Evolutionary conservation across 305 asterid genomes (phyloP).

Genomic region (Andrographis paniculata): DNA sequence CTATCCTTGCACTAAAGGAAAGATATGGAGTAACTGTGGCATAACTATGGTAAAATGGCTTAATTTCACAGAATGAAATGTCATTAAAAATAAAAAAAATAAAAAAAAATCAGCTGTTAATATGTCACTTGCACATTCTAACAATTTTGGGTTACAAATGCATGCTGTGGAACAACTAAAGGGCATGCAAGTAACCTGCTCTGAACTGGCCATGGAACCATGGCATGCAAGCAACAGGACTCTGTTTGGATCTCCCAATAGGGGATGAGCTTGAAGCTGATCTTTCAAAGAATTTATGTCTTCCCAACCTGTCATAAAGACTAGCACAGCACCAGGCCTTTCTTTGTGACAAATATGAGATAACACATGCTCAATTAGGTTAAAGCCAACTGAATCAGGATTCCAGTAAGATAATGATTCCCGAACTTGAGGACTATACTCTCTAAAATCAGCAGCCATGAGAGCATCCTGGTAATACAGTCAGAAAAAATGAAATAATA

Average conservation of each 20-base stretch:
- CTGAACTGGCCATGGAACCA: slow-evolving; percentile 97
- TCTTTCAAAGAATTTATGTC: slow-evolving; percentile 92
- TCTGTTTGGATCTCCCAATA: slow-evolving; percentile 81
- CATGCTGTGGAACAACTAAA: slow-evolving; percentile 6
- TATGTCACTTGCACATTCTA: too few relatives aligned
- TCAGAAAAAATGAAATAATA: slow-evolving; percentile 13
- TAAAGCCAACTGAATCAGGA: slow-evolving; percentile 96
- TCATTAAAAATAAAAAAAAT: slow-evolving; percentile 6
- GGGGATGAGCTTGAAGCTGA: slow-evolving; percentile 84
- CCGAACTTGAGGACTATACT: slow-evolving; percentile 41
- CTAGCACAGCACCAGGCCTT: slow-evolving; percentile 92
- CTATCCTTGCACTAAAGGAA: not conserved
- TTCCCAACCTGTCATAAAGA: slow-evolving; percentile 99
- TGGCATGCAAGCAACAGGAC: slow-evolving; percentile 95
- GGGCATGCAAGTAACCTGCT: slow-evolving; percentile 50
- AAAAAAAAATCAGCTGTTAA: too few relatives aligned
- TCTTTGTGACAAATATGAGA: slow-evolving; percentile 74
- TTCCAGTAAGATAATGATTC: slow-evolving; percentile 89
- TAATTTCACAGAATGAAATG: not conserved
- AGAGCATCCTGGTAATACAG: slow-evolving; percentile 65
- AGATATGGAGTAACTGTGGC: not conserved
- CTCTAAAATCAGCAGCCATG: slow-evolving; percentile 59
- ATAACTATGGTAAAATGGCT: too few relatives aligned
- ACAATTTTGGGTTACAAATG: too few relatives aligned
- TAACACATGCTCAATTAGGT: slow-evolving; percentile 84